A percentile compares a stretch with the other conserved stretches of the same genome.
phyloP scores from a whole-genome alignment of 192 early-diverging fungal genomes.

The Coemansia sp. region DNA sequence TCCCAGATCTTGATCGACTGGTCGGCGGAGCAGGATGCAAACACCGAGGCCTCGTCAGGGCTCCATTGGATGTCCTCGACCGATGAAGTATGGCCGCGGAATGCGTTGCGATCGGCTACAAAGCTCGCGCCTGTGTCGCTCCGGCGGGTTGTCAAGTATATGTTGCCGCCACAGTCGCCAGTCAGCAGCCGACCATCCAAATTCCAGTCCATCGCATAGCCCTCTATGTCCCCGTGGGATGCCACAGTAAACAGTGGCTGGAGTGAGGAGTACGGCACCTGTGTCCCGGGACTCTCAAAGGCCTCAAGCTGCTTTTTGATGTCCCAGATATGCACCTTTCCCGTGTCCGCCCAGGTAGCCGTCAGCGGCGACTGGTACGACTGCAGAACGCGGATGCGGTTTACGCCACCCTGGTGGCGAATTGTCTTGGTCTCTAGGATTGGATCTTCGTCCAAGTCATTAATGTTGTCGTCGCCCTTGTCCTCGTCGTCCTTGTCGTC shows the following conservation, averaged over 20 bases:
- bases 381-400: slow-evolving; percentile 73
- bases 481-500: slow-evolving; percentile 76
- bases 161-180: slow-evolving; percentile 77
- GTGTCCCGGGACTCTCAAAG: slow-evolving; percentile 79
- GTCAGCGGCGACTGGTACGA: slow-evolving; percentile 68
- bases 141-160: slow-evolving; percentile 78
- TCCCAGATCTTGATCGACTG: slow-evolving; percentile 96
- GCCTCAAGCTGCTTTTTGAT: slow-evolving; percentile 68
- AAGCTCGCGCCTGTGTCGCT: slow-evolving; percentile 59
- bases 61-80: slow-evolving; percentile 99
- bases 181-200: slow-evolving; percentile 71
- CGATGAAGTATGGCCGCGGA: slow-evolving; percentile 78
- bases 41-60: slow-evolving; percentile 82
- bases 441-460: slow-evolving; percentile 93
- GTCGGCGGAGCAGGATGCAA: slow-evolving; percentile 90
- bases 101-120: slow-evolving; percentile 71
- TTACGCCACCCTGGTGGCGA: slow-evolving; percentile 88
- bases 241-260: slow-evolving; percentile 80
- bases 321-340: slow-evolving; percentile 93
- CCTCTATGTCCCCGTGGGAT: slow-evolving; percentile 81
- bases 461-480: slow-evolving; percentile 69
- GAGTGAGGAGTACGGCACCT: slow-evolving; percentile 58
- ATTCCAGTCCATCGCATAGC: slow-evolving; percentile 97
- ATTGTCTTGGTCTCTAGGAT: slow-evolving; percentile 81
- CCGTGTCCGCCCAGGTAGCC: slow-evolving; percentile 93